A percentile compares a stretch with the other conserved stretches of the same genome.
Conservation (phyloP, 257 asterid species). For the Sherardia arvensis region DNA sequence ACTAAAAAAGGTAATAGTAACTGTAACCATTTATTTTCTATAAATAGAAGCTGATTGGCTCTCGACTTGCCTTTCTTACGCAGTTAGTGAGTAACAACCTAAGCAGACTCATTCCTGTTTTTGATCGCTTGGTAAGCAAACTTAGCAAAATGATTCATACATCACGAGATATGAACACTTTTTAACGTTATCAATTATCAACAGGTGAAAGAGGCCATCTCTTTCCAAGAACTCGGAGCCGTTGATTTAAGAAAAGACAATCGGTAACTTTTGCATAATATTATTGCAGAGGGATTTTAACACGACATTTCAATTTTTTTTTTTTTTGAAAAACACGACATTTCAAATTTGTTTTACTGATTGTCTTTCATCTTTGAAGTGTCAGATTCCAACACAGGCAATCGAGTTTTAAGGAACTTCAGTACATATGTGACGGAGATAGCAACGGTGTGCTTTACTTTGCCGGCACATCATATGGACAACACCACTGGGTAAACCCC, state of each 20-base stretch:
- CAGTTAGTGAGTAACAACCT: slow-evolving; percentile 81
- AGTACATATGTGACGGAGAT: slow-evolving; percentile 88
- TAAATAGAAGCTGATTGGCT: neutral
- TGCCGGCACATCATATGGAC: slow-evolving; percentile 90
- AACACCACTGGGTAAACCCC: slow-evolving; percentile 96
- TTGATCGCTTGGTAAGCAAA: slow-evolving; percentile 50
- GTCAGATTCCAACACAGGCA: slow-evolving; percentile 69
- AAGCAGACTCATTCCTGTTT: slow-evolving; percentile 34
- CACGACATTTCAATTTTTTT: neutral
- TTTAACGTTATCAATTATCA: slow-evolving; percentile 8
- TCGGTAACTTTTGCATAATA: slow-evolving; percentile 37
- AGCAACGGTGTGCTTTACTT: slow-evolving; percentile 87
- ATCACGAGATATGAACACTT: slow-evolving; percentile 6
- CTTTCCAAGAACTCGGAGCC: slow-evolving; percentile 49
- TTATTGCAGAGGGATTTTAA: neutral
- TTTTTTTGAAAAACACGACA: too few relatives aligned
- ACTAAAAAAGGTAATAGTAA: slow-evolving; percentile 51
- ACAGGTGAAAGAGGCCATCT: slow-evolving; percentile 79
- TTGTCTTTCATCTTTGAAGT: slow-evolving; percentile 14
- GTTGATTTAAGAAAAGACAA: slow-evolving; percentile 31
- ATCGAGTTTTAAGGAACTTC: slow-evolving; percentile 89
- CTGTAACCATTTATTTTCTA: neutral
- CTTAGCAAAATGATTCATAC: slow-evolving; percentile 5
- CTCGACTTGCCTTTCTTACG: slow-evolving; percentile 15
- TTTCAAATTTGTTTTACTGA: slow-evolving; percentile 6